phyloP scores from a whole-genome alignment of 2,329 filamentous ascomycete species.

The Diaporthe humulicola region DNA sequence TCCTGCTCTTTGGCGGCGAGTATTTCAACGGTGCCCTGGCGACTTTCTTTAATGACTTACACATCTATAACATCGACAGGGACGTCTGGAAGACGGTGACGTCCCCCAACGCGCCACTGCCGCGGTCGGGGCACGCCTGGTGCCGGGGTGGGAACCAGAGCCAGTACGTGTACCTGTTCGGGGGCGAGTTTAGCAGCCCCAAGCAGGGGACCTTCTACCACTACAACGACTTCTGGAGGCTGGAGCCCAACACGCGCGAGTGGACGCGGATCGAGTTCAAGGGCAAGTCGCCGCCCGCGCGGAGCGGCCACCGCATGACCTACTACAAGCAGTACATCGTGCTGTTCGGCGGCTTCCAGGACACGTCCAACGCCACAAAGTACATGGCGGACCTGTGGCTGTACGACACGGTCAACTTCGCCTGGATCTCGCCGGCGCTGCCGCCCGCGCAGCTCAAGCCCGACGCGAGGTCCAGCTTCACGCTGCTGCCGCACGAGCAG shows the following conservation, averaged over 20 bases:
- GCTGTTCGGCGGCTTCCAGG: slow-evolving; percentile 96
- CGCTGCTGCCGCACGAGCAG: slow-evolving; percentile 88
- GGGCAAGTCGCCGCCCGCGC: slow-evolving; percentile 83
- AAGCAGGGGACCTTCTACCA: slow-evolving; percentile 99
- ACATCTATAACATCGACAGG: slow-evolving; percentile 81
- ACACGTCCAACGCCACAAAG: slow-evolving; percentile 94
- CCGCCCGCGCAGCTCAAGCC: slow-evolving; percentile 87
- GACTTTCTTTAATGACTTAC: slow-evolving; percentile 75
- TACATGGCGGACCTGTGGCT: slow-evolving; percentile 96
- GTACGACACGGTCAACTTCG: slow-evolving; percentile 89
- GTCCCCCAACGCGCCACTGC: slow-evolving; percentile 90
- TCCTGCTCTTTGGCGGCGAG: slow-evolving; percentile 94
- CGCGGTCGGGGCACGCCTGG: slow-evolving; percentile 94
- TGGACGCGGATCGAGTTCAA: slow-evolving; percentile 90
- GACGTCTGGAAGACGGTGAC: slow-evolving; percentile 94
- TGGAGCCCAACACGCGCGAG: slow-evolving; percentile 86
- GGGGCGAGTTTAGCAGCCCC: slow-evolving; percentile 95
- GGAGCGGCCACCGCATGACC: slow-evolving; percentile 95
- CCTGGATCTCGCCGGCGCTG: slow-evolving; percentile 83
- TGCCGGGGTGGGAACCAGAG: slow-evolving; percentile 86
- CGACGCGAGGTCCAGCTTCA: slow-evolving; percentile 91
- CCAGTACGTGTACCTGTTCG: slow-evolving; percentile 90
- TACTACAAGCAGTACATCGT: slow-evolving; percentile 98
- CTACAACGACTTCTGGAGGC: slow-evolving; percentile 97
- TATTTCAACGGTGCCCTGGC: slow-evolving; percentile 94